Conservation (phyloP, 2,329 filamentous ascomycete species). For the Cladophialophora chaetospira region DNA sequence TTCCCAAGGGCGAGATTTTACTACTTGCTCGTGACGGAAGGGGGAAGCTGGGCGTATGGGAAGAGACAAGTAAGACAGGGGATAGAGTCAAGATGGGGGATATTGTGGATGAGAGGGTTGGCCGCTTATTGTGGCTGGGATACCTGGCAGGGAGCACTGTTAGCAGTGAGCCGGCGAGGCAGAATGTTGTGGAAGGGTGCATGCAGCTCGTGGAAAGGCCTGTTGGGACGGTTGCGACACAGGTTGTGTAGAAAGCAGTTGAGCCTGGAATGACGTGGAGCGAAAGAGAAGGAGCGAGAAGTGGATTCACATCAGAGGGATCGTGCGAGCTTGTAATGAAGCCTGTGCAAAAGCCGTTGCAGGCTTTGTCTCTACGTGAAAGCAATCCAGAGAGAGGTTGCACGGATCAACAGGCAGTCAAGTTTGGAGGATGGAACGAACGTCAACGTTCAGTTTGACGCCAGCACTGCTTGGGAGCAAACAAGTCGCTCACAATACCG, state of each 20-base stretch:
- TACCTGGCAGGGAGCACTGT: conserved; percentile 87
- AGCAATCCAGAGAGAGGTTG: too few species aligned
- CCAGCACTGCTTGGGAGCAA: too few species aligned
- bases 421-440: too few species aligned
- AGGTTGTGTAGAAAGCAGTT: conserved; percentile 65
- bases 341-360: too few species aligned
- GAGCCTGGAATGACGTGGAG: neutral
- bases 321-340: too few species aligned
- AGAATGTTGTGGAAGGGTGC: conserved; percentile 82
- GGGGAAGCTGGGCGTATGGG: conserved; percentile 69
- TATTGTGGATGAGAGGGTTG: conserved; percentile 77
- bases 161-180: conserved; percentile 77
- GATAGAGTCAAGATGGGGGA: conserved; percentile 64
- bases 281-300: neutral
- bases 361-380: too few species aligned
- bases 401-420: too few species aligned
- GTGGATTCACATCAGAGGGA: neutral
- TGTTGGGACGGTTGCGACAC: conserved; percentile 80
- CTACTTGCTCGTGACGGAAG: conserved; percentile 67
- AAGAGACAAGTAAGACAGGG: conserved; percentile 52
- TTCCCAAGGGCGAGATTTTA: conserved; percentile 78
- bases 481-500: too few species aligned
- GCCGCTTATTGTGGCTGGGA: conserved; percentile 81
- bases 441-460: too few species aligned
- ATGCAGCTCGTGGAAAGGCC: conserved; percentile 87